phyloP scores from a whole-genome alignment of 345 rosid genomes.

The Gossypium turneri region DNA sequence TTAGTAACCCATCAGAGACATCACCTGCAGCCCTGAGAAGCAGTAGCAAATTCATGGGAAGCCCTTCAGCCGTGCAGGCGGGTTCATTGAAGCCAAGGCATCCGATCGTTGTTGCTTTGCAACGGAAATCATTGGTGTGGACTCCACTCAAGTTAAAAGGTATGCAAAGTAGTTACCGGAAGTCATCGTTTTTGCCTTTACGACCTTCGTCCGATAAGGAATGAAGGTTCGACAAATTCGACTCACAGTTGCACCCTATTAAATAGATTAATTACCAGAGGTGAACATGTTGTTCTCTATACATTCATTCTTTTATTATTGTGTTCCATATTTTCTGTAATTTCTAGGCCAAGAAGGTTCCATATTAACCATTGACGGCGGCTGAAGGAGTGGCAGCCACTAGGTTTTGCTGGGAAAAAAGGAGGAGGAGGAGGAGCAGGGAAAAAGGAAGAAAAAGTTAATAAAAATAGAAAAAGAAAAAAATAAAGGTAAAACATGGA shows the following conservation, averaged over 20 bases:
- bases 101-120: constrained; percentile 82
- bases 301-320: background rate
- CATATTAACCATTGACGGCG: too few species aligned
- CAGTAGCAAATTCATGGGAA: constrained; percentile 76
- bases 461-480: too few species aligned
- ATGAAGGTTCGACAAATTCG: background rate
- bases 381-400: too few species aligned
- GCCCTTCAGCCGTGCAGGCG: constrained; percentile 59
- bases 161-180: constrained; percentile 32
- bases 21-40: constrained; percentile 54
- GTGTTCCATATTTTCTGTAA: background rate
- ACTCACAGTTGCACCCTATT: background rate
- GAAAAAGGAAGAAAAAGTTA: too few species aligned
- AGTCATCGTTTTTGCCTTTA: constrained; percentile 36
- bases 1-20: constrained; percentile 27
- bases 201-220: constrained; percentile 25
- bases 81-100: constrained; percentile 85
- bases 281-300: background rate
- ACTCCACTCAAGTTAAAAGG: constrained; percentile 74
- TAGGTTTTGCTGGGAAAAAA: too few species aligned
- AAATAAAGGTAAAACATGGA: too few species aligned
- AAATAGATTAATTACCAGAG: background rate
- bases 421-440: too few species aligned
- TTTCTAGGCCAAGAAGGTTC: background rate
- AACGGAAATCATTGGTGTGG: constrained; percentile 79